Percentiles rank a stretch among this genome's conserved stretches.
phyloP scores from a whole-genome alignment of 768 basidiomycete genomes.

The Udeniomyces megalosporus region DNA sequence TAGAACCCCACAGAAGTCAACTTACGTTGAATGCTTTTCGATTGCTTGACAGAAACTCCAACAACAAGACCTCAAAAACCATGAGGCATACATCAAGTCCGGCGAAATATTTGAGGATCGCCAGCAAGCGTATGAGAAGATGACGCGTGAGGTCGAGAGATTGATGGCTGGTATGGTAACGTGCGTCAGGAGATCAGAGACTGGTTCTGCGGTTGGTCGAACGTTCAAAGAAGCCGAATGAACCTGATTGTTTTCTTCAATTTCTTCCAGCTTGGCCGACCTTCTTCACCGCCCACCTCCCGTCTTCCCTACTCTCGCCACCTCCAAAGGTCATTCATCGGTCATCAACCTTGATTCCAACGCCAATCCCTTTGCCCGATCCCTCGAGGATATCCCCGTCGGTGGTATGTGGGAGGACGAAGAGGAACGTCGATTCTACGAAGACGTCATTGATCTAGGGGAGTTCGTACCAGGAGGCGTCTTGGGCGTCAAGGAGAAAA shows the following conservation, averaged over 20 bases:
- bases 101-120: conserved; percentile 99
- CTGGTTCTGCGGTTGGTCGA: no score
- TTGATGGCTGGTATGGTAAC: conserved; percentile 43
- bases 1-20: neutral
- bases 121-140: conserved; percentile 96
- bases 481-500: conserved; percentile 46
- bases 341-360: conserved; percentile 13
- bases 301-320: conserved; percentile 45
- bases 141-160: conserved; percentile 91
- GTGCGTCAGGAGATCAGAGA: no score
- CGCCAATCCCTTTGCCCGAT: conserved; percentile 14
- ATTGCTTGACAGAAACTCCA: conserved; percentile 53
- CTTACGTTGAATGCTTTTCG: neutral
- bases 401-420: conserved; percentile 97
- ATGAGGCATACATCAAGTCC: conserved; percentile 97
- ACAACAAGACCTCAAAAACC: conserved; percentile 91
- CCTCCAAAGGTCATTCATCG: conserved; percentile 7
- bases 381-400: conserved; percentile 12
- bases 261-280: conserved; percentile 56
- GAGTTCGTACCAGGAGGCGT: conserved; percentile 82
- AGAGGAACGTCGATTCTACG: conserved; percentile 84
- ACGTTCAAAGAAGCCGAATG: neutral
- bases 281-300: conserved; percentile 72
- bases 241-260: neutral
- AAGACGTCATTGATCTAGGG: conserved; percentile 76